Percentiles rank a stretch among this genome's conserved stretches.
Evolutionary conservation across 2,329 filamentous ascomycete species (phyloP).

Genomic region (Arthrobotrys entomopaga): DNA sequence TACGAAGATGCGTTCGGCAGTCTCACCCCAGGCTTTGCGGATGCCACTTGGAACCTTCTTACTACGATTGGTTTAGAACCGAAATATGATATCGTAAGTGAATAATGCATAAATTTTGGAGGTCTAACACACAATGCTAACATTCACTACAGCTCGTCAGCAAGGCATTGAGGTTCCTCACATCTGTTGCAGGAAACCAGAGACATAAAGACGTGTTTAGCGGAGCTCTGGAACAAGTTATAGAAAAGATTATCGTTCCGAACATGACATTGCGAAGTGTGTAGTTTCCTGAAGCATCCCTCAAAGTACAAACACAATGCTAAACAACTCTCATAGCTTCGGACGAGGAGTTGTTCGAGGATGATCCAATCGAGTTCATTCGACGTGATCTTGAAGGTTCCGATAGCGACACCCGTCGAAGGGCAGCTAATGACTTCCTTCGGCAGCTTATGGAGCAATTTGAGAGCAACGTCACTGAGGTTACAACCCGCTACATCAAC

Average conservation of each 20-base stretch:
- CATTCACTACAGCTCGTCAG: slow-evolving; percentile 74
- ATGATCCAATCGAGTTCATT: slow-evolving; percentile 99
- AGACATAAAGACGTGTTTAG: slow-evolving; percentile 88
- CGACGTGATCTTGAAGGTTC: slow-evolving; percentile 93
- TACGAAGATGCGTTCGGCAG: slow-evolving; percentile 92
- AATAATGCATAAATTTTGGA: not conserved
- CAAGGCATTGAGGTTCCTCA: slow-evolving; percentile 93
- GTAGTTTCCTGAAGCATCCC: slow-evolving; percentile 9
- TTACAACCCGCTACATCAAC: slow-evolving; percentile 87
- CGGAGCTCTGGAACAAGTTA: slow-evolving; percentile 83
- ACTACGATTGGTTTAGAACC: slow-evolving; percentile 86
- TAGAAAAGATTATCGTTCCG: slow-evolving; percentile 94
- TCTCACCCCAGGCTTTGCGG: slow-evolving; percentile 84
- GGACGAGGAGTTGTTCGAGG: slow-evolving; percentile 94
- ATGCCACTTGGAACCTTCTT: slow-evolving; percentile 88
- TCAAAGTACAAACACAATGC: not conserved
- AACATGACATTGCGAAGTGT: slow-evolving; percentile 80
- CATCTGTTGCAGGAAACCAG: slow-evolving; percentile 80
- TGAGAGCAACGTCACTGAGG: slow-evolving; percentile 81
- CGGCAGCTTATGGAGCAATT: slow-evolving; percentile 89
- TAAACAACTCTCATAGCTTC: slow-evolving; percentile 70
- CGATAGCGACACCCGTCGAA: slow-evolving; percentile 89
- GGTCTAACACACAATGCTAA: not conserved
- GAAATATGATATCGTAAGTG: slow-evolving; percentile 79
- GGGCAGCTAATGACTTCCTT: slow-evolving; percentile 94